These are phyloP conservation scores for Avena atlantica DNA, from an alignment of 176 grass and related monocot genomes.

Conservation along the genomic window DNA sequence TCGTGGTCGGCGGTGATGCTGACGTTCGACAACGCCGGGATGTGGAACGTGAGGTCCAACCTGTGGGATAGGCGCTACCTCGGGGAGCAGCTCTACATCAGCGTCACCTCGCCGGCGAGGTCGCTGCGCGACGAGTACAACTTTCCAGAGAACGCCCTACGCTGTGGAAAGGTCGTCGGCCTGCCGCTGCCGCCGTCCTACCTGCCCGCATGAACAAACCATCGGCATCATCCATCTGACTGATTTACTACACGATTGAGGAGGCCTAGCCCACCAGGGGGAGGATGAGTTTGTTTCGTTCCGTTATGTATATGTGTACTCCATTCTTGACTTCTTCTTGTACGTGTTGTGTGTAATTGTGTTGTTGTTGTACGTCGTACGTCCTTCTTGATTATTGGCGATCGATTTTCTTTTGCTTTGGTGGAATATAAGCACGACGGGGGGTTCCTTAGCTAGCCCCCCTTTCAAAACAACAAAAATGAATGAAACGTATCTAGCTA, in stretches of 20 bases:
- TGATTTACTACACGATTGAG: conserved; percentile 5
- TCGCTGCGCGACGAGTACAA: conserved; percentile 76
- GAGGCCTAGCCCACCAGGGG: conserved; percentile 8
- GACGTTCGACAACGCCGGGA: conserved; percentile 75
- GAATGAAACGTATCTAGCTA: not conserved
- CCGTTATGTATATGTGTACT: not conserved
- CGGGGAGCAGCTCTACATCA: conserved; percentile 71
- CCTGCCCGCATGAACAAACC: not conserved
- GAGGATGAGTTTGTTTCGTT: conserved; percentile 3
- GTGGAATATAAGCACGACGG: conserved; percentile 16
- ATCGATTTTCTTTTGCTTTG: conserved; percentile 19
- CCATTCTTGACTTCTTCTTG: conserved; percentile 19
- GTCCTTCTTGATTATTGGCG: not conserved
- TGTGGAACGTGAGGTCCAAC: conserved; percentile 73
- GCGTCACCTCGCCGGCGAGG: conserved; percentile 55
- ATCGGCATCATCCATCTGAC: not conserved
- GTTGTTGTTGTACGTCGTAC: not conserved
- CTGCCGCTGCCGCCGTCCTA: conserved; percentile 66
- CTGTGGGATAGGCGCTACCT: conserved; percentile 71
- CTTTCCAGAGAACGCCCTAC: conserved; percentile 55
- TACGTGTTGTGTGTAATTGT: conserved; percentile 15
- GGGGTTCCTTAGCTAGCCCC: not conserved
- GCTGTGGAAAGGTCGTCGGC: conserved; percentile 58
- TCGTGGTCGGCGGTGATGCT: conserved; percentile 70
- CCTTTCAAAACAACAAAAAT: not conserved